These are phyloP conservation scores for Casaregolazyma suthepensis DNA, from an alignment of 1,139 yeast species.

Conservation along the genomic window DNA sequence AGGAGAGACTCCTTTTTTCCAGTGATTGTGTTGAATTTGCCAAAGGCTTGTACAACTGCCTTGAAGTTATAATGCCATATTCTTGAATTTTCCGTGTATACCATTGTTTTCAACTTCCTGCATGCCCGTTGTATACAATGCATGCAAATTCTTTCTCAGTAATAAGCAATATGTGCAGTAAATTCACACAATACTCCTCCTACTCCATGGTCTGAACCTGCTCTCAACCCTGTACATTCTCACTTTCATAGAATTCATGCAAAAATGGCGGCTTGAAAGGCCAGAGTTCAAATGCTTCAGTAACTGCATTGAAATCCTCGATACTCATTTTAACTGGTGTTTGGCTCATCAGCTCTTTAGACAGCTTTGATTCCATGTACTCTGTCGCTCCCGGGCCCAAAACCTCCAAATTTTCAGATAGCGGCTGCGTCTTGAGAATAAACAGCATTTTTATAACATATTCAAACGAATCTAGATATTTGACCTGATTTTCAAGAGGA, in stretches of 20 bases:
- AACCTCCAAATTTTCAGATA: constrained; percentile 45
- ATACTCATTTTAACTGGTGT: constrained; percentile 45
- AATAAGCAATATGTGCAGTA: background rate
- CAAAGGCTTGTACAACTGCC: no score
- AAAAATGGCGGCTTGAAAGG: constrained; percentile 72
- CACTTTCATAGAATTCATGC: constrained; percentile 37
- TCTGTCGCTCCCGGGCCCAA: constrained; percentile 75
- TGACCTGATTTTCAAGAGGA: constrained; percentile 26
- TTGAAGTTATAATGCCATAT: no score
- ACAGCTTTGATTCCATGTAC: constrained; percentile 46
- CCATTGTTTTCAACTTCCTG: no score
- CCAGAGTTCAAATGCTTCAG: constrained; percentile 60
- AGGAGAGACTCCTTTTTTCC: no score
- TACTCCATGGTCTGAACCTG: background rate
- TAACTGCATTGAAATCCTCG: constrained; percentile 49
- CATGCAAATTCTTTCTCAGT: no score
- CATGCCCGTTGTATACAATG: no score
- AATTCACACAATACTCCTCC: background rate
- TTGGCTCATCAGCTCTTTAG: constrained; percentile 39
- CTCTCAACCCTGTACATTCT: background rate
- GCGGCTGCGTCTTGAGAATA: constrained; percentile 45
- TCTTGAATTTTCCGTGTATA: no score
- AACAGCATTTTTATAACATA: constrained; percentile 61
- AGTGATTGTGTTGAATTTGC: no score
- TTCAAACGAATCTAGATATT: constrained; percentile 54